Base-by-base conservation (phyloP, 495 filamentous ascomycete genomes). In the Penicillium herquei region DNA sequence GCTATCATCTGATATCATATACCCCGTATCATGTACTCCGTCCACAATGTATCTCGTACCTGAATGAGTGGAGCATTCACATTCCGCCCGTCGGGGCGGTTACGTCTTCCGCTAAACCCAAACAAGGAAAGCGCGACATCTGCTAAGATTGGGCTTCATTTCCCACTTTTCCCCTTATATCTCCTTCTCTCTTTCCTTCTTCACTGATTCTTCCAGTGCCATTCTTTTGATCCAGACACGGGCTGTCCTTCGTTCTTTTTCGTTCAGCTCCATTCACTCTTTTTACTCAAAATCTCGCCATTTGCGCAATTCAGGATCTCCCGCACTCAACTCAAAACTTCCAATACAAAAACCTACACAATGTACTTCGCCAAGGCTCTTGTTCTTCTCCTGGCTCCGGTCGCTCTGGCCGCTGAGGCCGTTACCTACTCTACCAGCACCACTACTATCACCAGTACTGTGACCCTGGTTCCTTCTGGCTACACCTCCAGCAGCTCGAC, bases 311-410 rank as follows among this genome's bases (percentile, higher is more conserved):
- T 17, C 12, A 47, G 26, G 42, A 51, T 18, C 51, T 34, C 21
- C 33, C 56, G 35, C 17, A 55, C 33, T 42, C 56, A 53, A 16
- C 59, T 48, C 39, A 50, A 59, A 42, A 54, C 42, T 33, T 13
- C 16, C 31, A 53, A 35, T 31, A 17, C 46, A 21, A 4, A 41
- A 14, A 51, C 34, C 34, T 40, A 21, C 58, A 74, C 39, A 10
- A 77, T 75, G 72, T 63, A 71, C 43, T 61, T 78, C 65, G 52
- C 62, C 57, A 76, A 73, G 63, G 46, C 68, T 51, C 48, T 74
- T 45, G 37, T 72, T 35, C 53, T 71, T 49, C 63, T 69, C 49
- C 62, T 73, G 9, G 66, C 62, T 35, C 71, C 72, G 7, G 32
- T 73, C 41, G 67, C 70, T 6, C 56, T 72, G 40, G 67, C 73